These are phyloP conservation scores for Pichia sp. DNA, from an alignment of 1,139 yeast genomes.

Conservation along the genomic window DNA sequence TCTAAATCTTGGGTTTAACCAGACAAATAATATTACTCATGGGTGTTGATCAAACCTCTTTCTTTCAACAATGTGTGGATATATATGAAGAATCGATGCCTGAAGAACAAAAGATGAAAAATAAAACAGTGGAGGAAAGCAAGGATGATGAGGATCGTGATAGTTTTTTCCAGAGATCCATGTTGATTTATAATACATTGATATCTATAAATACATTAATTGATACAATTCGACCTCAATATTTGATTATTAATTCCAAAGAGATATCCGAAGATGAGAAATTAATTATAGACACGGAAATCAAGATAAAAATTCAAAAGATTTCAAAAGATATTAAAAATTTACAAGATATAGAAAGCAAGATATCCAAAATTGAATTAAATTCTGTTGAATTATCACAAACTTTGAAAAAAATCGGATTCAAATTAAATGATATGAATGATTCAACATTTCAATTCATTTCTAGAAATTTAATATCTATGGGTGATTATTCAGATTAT, in stretches of 20 bases:
- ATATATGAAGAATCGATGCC: slow-evolving; percentile 22
- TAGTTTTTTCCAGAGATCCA: slow-evolving; percentile 4
- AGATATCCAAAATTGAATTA: neutral
- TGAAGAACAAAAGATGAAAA: neutral
- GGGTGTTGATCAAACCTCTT: slow-evolving; percentile 24
- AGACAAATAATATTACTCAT: no score
- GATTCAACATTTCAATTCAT: slow-evolving; percentile 14
- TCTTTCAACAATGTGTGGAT: slow-evolving; percentile 25
- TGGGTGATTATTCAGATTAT: slow-evolving; percentile 27
- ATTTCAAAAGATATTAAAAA: slow-evolving; percentile 19
- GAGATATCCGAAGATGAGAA: slow-evolving; percentile 21
- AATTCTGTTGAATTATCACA: slow-evolving; percentile 7
- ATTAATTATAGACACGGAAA: slow-evolving; percentile 21
- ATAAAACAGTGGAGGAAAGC: neutral
- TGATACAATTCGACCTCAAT: slow-evolving; percentile 23
- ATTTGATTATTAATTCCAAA: slow-evolving; percentile 25
- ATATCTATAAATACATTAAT: slow-evolving; percentile 17
- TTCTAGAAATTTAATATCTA: slow-evolving; percentile 23
- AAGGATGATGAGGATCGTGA: neutral
- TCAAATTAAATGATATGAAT: neutral
- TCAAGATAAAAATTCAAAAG: slow-evolving; percentile 20
- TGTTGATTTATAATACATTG: slow-evolving; percentile 3
- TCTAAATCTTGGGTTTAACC: no score
- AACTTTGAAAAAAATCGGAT: slow-evolving; percentile 4
- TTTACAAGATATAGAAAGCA: slow-evolving; percentile 12